A percentile compares a stretch with the other conserved stretches of the same genome.
These are phyloP conservation scores for Xylaria acuta DNA, from an alignment of 495 filamentous ascomycete species.

Conservation along the genomic window DNA sequence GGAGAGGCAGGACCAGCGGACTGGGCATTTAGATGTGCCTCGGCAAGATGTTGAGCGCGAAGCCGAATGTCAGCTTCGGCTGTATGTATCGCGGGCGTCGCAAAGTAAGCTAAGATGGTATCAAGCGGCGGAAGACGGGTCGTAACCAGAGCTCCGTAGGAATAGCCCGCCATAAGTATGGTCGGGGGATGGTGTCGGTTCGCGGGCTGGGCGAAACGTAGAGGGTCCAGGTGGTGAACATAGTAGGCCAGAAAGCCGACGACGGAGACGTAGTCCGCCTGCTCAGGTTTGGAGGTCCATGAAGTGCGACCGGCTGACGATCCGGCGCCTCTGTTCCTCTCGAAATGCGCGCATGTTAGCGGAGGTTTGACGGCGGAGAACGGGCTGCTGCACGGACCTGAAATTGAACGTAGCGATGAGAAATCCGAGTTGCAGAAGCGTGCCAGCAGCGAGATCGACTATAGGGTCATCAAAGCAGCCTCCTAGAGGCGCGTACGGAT, in stretches of 20 bases:
- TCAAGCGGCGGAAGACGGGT: slow-evolving; percentile 69
- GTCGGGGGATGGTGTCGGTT: slow-evolving; percentile 4
- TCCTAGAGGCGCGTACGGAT: slow-evolving; percentile 89
- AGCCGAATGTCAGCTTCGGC: slow-evolving; percentile 68
- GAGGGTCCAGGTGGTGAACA: slow-evolving; percentile 55
- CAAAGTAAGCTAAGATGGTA: slow-evolving; percentile 65
- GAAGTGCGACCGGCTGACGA: slow-evolving; percentile 76
- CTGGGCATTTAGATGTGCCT: slow-evolving; percentile 48
- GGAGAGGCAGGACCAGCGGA: slow-evolving; percentile 33
- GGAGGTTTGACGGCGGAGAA: neutral
- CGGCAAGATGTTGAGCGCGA: slow-evolving; percentile 67
- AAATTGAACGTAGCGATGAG: slow-evolving; percentile 93
- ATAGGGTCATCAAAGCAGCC: slow-evolving; percentile 85
- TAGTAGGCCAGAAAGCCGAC: slow-evolving; percentile 79
- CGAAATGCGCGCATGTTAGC: neutral
- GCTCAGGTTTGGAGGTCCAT: slow-evolving; percentile 83
- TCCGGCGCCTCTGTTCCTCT: slow-evolving; percentile 73
- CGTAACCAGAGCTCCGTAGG: slow-evolving; percentile 86
- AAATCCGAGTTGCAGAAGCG: slow-evolving; percentile 70
- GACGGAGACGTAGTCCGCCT: slow-evolving; percentile 80
- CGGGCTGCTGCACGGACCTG: slow-evolving; percentile 60
- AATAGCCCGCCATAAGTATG: slow-evolving; percentile 82
- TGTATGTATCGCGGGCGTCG: slow-evolving; percentile 54
- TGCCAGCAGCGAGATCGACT: slow-evolving; percentile 66
- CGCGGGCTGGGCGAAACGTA: slow-evolving; percentile 23